Evolutionary conservation across 306 rosid genomes (phyloP), one percentile per base, ranked within the genome.

Genomic region (Purshia tridentata): DNA sequence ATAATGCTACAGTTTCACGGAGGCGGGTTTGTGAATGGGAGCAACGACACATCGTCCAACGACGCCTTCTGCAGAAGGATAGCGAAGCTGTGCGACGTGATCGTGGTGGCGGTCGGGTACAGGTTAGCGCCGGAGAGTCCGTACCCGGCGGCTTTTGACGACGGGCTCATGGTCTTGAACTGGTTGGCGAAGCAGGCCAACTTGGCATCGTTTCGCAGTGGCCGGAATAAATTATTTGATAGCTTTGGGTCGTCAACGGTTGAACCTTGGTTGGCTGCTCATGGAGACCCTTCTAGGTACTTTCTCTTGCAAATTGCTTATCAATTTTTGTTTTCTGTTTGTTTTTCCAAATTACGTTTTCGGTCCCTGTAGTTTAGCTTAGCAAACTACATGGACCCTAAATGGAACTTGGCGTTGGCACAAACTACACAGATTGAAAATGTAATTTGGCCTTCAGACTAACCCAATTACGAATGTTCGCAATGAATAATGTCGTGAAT

Each of bases 241-340:
- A 54, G 89, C 2, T 91, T 94, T 47, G 96, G 98, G 19, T 93
- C 91, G 44, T 81, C 97, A 4, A 60, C 85, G 88, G 91, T 88
- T n/a, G 98, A 94, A 70, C 97, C 98, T n/a, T 94, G 96, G 98
- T 79, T 94, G 80, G 96, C 97, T 5, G 94, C 96, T 65, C 98
- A 94, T 83, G 96, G 90, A 52, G 96, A 94, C 71, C 83, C 87
- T 51, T 86, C 92, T 35, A 94, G 94, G 98, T 67, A 67, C 68
- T 41, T 42, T 4, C 35, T 9, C 15, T 62, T 6, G 6, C 12
- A 54, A 35, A 18, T 35, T 49, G 59, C 44, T 84, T 52, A 16
- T 37, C 15, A 49, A 82, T 53, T 73, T 44, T 66, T 78, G 22
- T 12, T 65, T 65, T 18, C 6, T 50, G 56, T 48, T 14, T 65